Evolutionary conservation across 495 filamentous ascomycete genomes (phyloP), one percentile per base, ranked within the genome.

Genomic region (Neurospora sublineolata): DNA sequence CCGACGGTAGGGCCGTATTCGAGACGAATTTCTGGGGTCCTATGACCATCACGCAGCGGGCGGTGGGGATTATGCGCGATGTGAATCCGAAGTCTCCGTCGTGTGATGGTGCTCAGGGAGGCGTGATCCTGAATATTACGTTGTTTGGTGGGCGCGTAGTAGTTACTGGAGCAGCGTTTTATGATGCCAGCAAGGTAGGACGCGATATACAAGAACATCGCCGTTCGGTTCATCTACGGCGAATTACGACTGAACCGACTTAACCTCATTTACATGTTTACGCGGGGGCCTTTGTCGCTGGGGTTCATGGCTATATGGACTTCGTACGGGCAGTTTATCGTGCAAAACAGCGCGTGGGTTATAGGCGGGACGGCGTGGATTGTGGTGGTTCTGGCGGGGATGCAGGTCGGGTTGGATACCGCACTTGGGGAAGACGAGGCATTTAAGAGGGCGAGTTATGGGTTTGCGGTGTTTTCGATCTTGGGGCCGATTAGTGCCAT

Each of bases 11-110:
- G n/a, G 73, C 70, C 5, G 71, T 84, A 58, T 73, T 88, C 68
- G 86, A 87, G 30, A 84, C 85, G 60, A 83, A 86, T 75, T 89
- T 87, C 80, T 89, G 82, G 81, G 86, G 80, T 30, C 77, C 83
- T 33, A 82, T 86, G 0, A 69, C 75, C 18, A 72, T 87, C n/a
- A 85, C 82, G 10, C 79, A 77, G 69, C 77, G 80, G 46, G 83
- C 82, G 2, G 69, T 88, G 67, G 76, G 80, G 4, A 79, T 87
- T 12, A 80, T 89, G 74, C 81, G 86, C 12, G 82, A 85, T 41
- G 72, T 69, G 18, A 82, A 83, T 42, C 41, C 75, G 20, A 71
- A 72, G 37, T 75, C 27, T 8, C 79, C 75, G 27, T 44, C 41
- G 41, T 44, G 41, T n/a, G 39, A 33, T n/a, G 64, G 60, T 7